Evolutionary conservation across 2,329 filamentous ascomycete species (phyloP).

Genomic region (Mycogone perniciosa): DNA sequence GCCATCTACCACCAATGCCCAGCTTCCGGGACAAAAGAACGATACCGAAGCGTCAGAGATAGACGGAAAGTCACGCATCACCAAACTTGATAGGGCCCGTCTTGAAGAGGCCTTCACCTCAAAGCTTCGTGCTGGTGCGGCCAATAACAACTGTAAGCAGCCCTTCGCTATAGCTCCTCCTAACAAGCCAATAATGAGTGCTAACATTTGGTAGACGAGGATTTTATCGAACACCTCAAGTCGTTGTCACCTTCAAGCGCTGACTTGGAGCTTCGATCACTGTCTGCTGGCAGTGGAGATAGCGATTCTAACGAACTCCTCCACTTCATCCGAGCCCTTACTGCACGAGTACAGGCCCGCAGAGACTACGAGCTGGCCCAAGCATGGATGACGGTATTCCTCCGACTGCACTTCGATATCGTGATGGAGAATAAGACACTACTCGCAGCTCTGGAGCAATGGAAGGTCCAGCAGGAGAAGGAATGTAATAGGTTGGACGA

Average conservation of each 20-base stretch:
- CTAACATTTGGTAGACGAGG: slow-evolving; percentile 41
- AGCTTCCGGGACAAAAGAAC: slow-evolving; percentile 32
- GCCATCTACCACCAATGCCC: slow-evolving; percentile 53
- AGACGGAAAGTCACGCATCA: slow-evolving; percentile 58
- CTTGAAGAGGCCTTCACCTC: slow-evolving; percentile 53
- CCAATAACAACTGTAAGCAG: slow-evolving; percentile 53
- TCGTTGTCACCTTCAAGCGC: slow-evolving; percentile 75
- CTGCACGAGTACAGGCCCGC: slow-evolving; percentile 57
- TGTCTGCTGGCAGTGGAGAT: slow-evolving; percentile 45
- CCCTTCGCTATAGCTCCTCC: background rate
- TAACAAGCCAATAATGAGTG: slow-evolving; percentile 5
- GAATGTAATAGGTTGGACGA: slow-evolving; percentile 67
- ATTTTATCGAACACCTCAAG: slow-evolving; percentile 73
- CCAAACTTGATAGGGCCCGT: slow-evolving; percentile 55
- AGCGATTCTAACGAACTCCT: slow-evolving; percentile 62
- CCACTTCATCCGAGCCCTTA: slow-evolving; percentile 76
- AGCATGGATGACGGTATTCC: slow-evolving; percentile 94
- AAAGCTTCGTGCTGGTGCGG: slow-evolving; percentile 48
- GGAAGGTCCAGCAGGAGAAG: slow-evolving; percentile 64
- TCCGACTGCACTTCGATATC: slow-evolving; percentile 66
- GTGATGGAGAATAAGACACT: slow-evolving; percentile 47
- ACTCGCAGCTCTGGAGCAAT: slow-evolving; percentile 55
- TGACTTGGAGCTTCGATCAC: slow-evolving; percentile 83
- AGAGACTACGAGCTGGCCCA: slow-evolving; percentile 91
- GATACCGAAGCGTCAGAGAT: slow-evolving; percentile 30